phyloP scores from a whole-genome alignment of 495 filamentous ascomycete species.

The Penicillium macrosclerotiorum region DNA sequence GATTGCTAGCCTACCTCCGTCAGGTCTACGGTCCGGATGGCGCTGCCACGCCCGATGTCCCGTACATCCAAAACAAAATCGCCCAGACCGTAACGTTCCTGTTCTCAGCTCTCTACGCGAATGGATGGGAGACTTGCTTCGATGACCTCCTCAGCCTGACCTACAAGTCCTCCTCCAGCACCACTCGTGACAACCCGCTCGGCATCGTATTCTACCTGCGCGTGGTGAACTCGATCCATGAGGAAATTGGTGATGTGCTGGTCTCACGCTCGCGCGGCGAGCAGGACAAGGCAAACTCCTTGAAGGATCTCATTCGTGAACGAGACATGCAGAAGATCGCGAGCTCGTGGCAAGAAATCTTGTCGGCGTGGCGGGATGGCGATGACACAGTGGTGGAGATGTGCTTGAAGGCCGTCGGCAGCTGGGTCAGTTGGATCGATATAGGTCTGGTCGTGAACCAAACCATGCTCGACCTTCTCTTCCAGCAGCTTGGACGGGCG shows the following conservation, averaged over 20 bases:
- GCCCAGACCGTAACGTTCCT: conserved; percentile 92
- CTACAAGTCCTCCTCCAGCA: conserved; percentile 43
- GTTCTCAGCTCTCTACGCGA: conserved; percentile 79
- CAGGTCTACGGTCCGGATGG: conserved; percentile 63
- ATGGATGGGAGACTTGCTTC: conserved; percentile 82
- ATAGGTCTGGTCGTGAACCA: conserved; percentile 90
- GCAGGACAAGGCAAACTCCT: conserved; percentile 70
- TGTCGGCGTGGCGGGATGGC: conserved; percentile 72
- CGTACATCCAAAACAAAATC: conserved; percentile 91
- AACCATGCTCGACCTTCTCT: conserved; percentile 75
- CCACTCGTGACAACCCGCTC: conserved; percentile 61
- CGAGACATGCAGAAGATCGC: conserved; percentile 85
- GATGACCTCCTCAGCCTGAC: conserved; percentile 80
- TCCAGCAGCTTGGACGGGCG: conserved; percentile 70
- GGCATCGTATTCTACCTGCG: conserved; percentile 88
- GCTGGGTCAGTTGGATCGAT: conserved; percentile 98
- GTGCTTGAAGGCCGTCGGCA: conserved; percentile 81
- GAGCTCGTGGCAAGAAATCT: conserved; percentile 84
- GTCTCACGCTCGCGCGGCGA: conserved; percentile 73
- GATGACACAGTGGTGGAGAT: conserved; percentile 77
- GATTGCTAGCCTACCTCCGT: conserved; percentile 72
- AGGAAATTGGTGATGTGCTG: conserved; percentile 93
- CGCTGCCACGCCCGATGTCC: conserved; percentile 57
- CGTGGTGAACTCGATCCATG: conserved; percentile 82
- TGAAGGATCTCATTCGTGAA: conserved; percentile 85